Conservation (phyloP, 352 stramenopile species). For the Globisporangium splendens region DNA sequence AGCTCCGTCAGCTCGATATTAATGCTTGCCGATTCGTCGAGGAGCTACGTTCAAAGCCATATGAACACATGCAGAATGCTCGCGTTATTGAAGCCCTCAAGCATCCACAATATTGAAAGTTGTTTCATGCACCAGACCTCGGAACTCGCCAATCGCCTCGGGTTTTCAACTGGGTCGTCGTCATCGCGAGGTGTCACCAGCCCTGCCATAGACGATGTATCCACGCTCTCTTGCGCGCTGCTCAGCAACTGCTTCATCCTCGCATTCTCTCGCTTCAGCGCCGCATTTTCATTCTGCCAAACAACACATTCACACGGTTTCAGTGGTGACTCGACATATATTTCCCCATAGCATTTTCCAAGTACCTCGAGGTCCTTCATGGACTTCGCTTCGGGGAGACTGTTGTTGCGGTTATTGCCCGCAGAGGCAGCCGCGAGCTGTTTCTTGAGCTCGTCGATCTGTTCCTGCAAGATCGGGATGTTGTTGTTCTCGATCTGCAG, state of each 20-base stretch:
- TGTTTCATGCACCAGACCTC: constrained; percentile 4
- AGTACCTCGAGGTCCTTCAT: constrained; percentile 44
- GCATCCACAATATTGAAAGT: neutral
- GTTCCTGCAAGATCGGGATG: constrained; percentile 73
- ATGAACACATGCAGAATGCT: neutral
- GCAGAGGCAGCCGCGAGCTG: constrained; percentile 16
- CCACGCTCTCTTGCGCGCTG: constrained; percentile 15
- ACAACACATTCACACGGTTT: neutral
- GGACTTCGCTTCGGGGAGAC: constrained; percentile 20
- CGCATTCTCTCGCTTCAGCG: constrained; percentile 43
- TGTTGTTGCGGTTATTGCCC: neutral
- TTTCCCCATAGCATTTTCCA: neutral
- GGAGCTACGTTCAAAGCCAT: constrained; percentile 26
- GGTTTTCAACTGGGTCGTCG: neutral
- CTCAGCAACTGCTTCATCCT: constrained; percentile 32
- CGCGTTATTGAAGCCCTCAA: neutral
- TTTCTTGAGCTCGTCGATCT: constrained; percentile 70
- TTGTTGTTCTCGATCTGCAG: constrained; percentile 85
- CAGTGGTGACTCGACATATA: neutral
- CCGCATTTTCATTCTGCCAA: constrained; percentile 38
- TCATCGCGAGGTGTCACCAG: constrained; percentile 1
- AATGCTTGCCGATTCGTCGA: constrained; percentile 70
- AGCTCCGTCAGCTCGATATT: constrained; percentile 80
- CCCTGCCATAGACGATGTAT: neutral
- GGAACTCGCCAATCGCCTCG: constrained; percentile 9